phyloP scores from a whole-genome alignment of 805 yeast species.

The Priceomyces melissophilus region DNA sequence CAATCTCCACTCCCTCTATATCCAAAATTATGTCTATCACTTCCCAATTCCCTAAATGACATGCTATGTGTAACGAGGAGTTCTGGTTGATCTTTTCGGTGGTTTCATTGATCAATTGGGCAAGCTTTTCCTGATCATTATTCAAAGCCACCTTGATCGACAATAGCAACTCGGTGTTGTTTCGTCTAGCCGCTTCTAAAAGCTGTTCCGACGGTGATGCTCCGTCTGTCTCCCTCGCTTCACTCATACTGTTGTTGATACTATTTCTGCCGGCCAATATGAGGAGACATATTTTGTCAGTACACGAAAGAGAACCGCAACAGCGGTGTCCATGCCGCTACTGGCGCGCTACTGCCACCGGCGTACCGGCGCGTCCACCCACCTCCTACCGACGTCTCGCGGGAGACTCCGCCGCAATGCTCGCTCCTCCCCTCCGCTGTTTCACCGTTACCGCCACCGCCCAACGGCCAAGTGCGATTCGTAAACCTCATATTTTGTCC shows the following conservation, averaged over 20 bases:
- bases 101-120: constrained; percentile 60
- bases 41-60: constrained; percentile 80
- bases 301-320: too few species aligned
- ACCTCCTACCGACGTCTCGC: too few species aligned
- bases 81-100: constrained; percentile 70
- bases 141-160: constrained; percentile 47
- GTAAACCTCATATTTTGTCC: too few species aligned
- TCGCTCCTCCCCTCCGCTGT: too few species aligned
- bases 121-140: constrained; percentile 37
- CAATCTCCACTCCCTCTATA: constrained; percentile 86
- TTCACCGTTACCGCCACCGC: too few species aligned
- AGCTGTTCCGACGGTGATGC: constrained; percentile 75
- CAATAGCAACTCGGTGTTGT: constrained; percentile 72
- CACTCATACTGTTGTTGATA: constrained; percentile 3
- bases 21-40: constrained; percentile 79
- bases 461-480: too few species aligned
- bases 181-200: constrained; percentile 82
- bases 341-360: too few species aligned
- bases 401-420: too few species aligned
- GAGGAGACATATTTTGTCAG: too few species aligned
- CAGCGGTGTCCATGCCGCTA: too few species aligned
- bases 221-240: constrained; percentile 36
- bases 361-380: too few species aligned
- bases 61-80: constrained; percentile 78
- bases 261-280: too few species aligned